Evolutionary conservation across 768 basidiomycete genomes (phyloP), one percentile per base, ranked within the genome.

Genomic region (Amanita thiersii): DNA sequence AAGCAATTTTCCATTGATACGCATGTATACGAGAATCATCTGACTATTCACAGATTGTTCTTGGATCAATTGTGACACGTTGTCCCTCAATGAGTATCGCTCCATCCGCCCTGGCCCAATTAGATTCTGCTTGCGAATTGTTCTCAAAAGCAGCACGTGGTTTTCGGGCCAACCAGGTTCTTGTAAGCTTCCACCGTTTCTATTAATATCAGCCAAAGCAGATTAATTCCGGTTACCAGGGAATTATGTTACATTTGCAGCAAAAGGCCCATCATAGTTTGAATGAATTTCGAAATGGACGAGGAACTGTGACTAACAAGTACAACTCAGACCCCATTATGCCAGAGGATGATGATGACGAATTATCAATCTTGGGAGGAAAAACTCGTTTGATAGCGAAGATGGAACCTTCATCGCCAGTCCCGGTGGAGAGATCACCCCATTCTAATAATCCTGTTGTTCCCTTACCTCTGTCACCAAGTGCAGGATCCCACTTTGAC

Each of bases 81-180:
- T 85, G 82, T 58, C 82, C 83, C 8, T 85, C 83, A 12, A 82
- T 85, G 75, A 82, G 81, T 50, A 59, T 86, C 46, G 83, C 82
- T 15, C 79, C 81, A 12, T 85, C 82, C 17, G 83, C 82, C 3
- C 69, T 86, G 6, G 70, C 75, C 5, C 83, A 86, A 51, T 62
- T 86, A 20, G 80, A 85, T 53, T 83, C 83, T 0, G 82, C 82
- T 4, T 84, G 81, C 49, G 77, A 83, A 43, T 67, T 85, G 21
- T 84, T 85, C 50, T 66, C 77, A n/a, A 80, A 79, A 54, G 73
- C 79, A 14, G 81, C 81, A 7, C 67, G 62, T 14, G 77, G 75
- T 14, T 84, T 84, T 57, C 69, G 70, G 43, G 81, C 81, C 0
- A 66, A 68, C 39, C 70, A 79, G 49, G 81, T 84, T 39, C 57